Evolutionary conservation across 371 early-diverging fungal genomes (phyloP).

Genomic region (Apophysomyces variabilis): DNA sequence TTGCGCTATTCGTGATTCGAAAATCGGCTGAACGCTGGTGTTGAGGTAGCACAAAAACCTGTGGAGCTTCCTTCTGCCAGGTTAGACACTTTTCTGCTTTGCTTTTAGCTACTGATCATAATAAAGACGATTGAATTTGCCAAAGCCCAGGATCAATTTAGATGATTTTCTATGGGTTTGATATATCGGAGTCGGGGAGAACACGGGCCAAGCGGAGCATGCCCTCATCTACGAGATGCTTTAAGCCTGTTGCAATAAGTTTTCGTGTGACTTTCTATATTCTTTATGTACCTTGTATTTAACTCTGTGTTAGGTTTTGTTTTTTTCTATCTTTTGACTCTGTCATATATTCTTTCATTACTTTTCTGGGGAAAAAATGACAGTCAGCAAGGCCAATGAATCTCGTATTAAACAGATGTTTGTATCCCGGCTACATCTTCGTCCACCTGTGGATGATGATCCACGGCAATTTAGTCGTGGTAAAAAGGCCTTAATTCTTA

Average conservation of each 20-base stretch:
- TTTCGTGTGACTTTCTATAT: slow-evolving; percentile 2
- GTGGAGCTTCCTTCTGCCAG: too few relatives aligned
- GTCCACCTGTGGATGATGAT: slow-evolving; percentile 35
- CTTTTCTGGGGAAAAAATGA: not conserved
- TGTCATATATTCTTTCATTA: not conserved
- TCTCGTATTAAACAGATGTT: slow-evolving; percentile 1
- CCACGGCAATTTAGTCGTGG: slow-evolving; percentile 21
- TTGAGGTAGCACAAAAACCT: too few relatives aligned
- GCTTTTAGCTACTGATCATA: not conserved
- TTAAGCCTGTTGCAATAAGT: not conserved
- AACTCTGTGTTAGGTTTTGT: not conserved
- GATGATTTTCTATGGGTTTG: not conserved
- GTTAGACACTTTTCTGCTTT: too few relatives aligned
- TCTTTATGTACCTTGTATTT: not conserved
- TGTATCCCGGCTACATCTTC: slow-evolving; percentile 17
- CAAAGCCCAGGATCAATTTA: not conserved
- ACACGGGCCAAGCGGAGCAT: slow-evolving; percentile 1
- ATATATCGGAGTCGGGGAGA: slow-evolving; percentile 5
- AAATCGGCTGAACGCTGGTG: not conserved
- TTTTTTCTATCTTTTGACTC: not conserved
- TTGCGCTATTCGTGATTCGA: not conserved
- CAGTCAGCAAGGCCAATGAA: not conserved
- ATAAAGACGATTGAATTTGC: not conserved
- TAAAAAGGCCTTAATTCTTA: slow-evolving; percentile 25
- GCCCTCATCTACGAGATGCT: not conserved